phyloP scores from a whole-genome alignment of 2,329 filamentous ascomycete genomes.

The Penicillium sp. region DNA sequence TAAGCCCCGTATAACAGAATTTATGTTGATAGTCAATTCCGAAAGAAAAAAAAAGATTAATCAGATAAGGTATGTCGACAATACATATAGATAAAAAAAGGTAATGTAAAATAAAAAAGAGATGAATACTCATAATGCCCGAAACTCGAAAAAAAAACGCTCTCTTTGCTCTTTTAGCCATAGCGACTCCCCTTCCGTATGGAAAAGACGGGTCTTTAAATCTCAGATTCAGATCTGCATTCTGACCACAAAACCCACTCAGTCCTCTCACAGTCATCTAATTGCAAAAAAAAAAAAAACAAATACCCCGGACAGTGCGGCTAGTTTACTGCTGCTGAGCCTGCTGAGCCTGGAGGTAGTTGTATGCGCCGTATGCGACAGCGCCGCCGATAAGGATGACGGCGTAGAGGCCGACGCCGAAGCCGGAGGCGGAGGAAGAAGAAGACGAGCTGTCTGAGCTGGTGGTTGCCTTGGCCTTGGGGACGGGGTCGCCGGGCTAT shows the following conservation, averaged over 20 bases:
- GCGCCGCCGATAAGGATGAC: constrained; percentile 75
- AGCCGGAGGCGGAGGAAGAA: constrained; percentile 39
- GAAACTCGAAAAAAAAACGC: neutral
- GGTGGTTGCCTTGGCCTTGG: constrained; percentile 58
- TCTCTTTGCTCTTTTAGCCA: constrained; percentile 12
- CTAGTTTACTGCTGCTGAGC: constrained; percentile 24
- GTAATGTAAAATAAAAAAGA: neutral
- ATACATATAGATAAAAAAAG: neutral
- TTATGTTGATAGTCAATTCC: neutral
- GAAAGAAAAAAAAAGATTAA: neutral
- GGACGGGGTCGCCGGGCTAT: constrained; percentile 72
- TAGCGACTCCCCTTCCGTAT: neutral
- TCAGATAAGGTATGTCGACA: neutral
- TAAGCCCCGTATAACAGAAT: neutral
- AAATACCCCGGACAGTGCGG: neutral
- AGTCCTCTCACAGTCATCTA: neutral
- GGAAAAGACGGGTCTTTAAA: neutral
- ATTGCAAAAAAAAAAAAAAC: neutral
- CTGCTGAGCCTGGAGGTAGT: constrained; percentile 67
- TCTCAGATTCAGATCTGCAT: neutral
- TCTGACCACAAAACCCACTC: neutral
- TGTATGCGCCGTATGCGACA: constrained; percentile 77
- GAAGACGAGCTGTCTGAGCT: constrained; percentile 45
- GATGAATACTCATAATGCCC: neutral
- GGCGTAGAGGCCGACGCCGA: constrained; percentile 80